A percentile compares a stretch with the other conserved stretches of the same genome.
These are phyloP conservation scores for Funneliformis mosseae DNA, from an alignment of 192 early-diverging fungal genomes.

Conservation along the genomic window DNA sequence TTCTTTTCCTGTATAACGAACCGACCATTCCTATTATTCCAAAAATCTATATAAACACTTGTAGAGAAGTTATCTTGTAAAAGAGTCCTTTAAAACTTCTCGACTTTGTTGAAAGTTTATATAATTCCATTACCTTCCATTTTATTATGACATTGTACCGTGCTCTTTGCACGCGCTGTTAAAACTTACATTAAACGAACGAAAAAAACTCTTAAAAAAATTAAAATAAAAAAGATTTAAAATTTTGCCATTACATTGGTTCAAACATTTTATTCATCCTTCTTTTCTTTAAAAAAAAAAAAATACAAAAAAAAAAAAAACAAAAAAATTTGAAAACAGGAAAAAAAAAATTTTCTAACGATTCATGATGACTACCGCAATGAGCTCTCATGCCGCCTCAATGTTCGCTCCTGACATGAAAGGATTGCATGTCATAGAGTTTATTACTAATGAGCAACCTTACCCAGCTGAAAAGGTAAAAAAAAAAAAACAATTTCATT, in stretches of 20 bases:
- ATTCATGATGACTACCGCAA: not conserved
- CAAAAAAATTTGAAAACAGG: not conserved
- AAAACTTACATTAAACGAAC: not conserved
- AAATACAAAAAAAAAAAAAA: not conserved
- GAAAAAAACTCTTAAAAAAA: not conserved
- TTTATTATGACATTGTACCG: slow-evolving; percentile 8
- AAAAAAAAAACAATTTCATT: not conserved
- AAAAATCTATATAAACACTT: slow-evolving; percentile 1
- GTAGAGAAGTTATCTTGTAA: not conserved
- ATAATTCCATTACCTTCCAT: not conserved
- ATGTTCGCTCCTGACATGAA: slow-evolving; percentile 6
- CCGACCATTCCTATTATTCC: not conserved
- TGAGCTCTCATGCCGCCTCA: not conserved
- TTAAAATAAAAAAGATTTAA: not conserved
- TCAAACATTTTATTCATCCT: not conserved
- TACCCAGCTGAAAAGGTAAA: slow-evolving; percentile 8
- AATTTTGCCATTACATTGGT: not conserved
- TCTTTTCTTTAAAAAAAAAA: not conserved
- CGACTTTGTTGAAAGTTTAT: not conserved
- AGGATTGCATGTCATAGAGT: slow-evolving; percentile 19
- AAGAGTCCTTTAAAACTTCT: not conserved
- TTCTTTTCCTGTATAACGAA: not conserved
- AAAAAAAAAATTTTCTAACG: not conserved
- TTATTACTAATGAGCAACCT: slow-evolving; percentile 23
- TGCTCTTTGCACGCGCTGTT: not conserved